phyloP scores from a whole-genome alignment of 2,329 filamentous ascomycete species.

The Tolypocladium nubicola region DNA sequence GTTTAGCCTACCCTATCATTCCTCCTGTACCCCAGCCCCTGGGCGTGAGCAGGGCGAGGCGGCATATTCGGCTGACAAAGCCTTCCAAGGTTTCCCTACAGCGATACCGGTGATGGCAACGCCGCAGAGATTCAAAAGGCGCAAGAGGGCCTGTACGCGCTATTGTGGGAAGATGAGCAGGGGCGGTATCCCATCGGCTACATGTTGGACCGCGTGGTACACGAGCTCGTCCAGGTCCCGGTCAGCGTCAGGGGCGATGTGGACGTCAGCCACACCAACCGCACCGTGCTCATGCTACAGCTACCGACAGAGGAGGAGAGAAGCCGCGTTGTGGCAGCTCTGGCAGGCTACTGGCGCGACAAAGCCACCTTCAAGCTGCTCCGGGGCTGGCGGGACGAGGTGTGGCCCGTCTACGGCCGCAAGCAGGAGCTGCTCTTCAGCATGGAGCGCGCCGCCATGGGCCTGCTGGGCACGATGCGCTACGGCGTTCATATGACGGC shows the following conservation, averaged over 20 bases:
- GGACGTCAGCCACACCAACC: slow-evolving; percentile 44
- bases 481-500: slow-evolving; percentile 78
- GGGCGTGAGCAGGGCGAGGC: not conserved
- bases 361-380: slow-evolving; percentile 65
- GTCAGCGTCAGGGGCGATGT: slow-evolving; percentile 45
- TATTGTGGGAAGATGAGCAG: slow-evolving; percentile 50
- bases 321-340: slow-evolving; percentile 41
- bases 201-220: slow-evolving; percentile 39
- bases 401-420: slow-evolving; percentile 66
- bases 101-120: slow-evolving; percentile 50
- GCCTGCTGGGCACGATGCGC: slow-evolving; percentile 63
- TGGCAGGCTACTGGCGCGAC: slow-evolving; percentile 58
- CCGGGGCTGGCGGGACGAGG: slow-evolving; percentile 68
- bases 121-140: slow-evolving; percentile 43
- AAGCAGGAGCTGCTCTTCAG: slow-evolving; percentile 55
- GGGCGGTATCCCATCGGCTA: slow-evolving; percentile 57
- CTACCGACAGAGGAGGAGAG: slow-evolving; percentile 51
- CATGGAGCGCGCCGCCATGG: slow-evolving; percentile 65
- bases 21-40: not conserved
- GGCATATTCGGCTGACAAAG: not conserved
- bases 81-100: slow-evolving; percentile 62
- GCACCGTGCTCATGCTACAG: slow-evolving; percentile 54
- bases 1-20: slow-evolving; percentile 10
- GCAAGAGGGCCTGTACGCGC: slow-evolving; percentile 54
- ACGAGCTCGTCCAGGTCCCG: slow-evolving; percentile 36